A percentile compares a stretch with the other conserved stretches of the same genome.
Evolutionary conservation across 2,329 filamentous ascomycete species (phyloP).

Genomic region (Cordyceps fumosorosea): DNA sequence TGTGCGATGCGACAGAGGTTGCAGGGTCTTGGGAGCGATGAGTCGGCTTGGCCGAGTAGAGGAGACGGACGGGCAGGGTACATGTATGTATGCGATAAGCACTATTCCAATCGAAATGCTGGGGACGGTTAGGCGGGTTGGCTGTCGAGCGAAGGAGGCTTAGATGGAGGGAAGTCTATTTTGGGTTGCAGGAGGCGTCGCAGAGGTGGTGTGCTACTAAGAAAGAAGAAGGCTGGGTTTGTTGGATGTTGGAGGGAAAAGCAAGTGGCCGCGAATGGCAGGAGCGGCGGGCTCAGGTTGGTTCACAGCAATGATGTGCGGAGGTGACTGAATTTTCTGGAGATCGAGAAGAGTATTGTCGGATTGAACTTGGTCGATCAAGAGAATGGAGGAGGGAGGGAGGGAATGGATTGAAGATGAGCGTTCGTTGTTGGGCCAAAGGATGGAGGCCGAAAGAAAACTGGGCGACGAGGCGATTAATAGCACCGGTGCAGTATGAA

Average conservation of each 20-base stretch:
- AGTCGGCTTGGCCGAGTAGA: background rate
- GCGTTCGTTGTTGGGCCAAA: constrained; percentile 1
- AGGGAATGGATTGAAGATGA: background rate
- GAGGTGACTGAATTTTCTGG: background rate
- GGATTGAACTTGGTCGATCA: background rate
- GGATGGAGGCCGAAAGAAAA: background rate
- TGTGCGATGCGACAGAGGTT: background rate
- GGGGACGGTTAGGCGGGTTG: background rate
- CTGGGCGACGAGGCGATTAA: background rate
- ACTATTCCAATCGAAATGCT: background rate
- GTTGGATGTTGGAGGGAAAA: background rate
- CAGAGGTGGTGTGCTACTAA: background rate
- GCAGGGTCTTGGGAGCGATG: background rate
- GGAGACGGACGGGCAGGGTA: background rate
- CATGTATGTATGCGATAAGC: background rate
- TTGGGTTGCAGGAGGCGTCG: constrained; percentile 2
- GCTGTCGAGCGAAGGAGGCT: constrained; percentile 2
- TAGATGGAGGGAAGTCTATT: background rate
- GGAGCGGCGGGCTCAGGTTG: background rate
- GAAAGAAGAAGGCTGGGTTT: background rate
- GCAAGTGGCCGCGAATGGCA: background rate
- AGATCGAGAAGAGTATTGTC: background rate
- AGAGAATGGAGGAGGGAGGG: background rate
- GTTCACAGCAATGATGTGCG: background rate
- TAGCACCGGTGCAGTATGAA: background rate